These are phyloP conservation scores for Besnoitia besnoiti DNA, from an alignment of 169 alveolate genomes.

Conservation along the genomic window DNA sequence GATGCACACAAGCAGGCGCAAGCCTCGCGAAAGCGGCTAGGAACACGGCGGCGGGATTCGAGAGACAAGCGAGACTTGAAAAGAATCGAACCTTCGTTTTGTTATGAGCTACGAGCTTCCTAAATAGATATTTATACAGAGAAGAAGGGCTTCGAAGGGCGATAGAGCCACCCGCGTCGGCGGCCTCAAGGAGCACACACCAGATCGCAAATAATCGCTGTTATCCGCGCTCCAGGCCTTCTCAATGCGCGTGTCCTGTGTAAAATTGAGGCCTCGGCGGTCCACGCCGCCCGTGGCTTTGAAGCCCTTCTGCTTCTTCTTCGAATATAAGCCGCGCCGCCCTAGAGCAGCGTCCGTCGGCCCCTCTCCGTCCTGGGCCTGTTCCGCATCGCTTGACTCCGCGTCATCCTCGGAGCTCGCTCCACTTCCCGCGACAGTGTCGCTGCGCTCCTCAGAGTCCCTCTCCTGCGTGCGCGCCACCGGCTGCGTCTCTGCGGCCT, in stretches of 20 bases:
- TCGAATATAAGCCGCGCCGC: background rate
- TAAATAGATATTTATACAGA: background rate
- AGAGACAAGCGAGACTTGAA: background rate
- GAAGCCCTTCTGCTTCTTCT: background rate
- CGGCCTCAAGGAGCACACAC: background rate
- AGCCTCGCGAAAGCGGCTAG: background rate
- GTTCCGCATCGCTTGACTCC: background rate
- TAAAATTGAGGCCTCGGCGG: background rate
- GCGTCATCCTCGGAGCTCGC: background rate
- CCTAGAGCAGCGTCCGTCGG: background rate
- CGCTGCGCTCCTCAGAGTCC: too few relatives aligned
- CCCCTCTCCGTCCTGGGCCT: background rate
- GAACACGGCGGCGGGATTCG: background rate
- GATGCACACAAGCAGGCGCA: background rate
- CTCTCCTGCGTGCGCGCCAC: too few relatives aligned
- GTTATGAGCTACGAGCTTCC: too few relatives aligned
- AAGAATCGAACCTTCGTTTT: background rate
- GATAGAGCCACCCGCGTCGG: background rate
- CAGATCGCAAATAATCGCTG: background rate
- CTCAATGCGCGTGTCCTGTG: slow-evolving; percentile 5
- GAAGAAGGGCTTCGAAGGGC: background rate
- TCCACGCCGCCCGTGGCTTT: background rate
- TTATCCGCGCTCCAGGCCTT: background rate
- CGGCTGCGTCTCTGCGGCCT: too few relatives aligned
- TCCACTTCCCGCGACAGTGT: too few relatives aligned